phyloP scores from a whole-genome alignment of 169 alveolate species.

The Theileria equi region DNA sequence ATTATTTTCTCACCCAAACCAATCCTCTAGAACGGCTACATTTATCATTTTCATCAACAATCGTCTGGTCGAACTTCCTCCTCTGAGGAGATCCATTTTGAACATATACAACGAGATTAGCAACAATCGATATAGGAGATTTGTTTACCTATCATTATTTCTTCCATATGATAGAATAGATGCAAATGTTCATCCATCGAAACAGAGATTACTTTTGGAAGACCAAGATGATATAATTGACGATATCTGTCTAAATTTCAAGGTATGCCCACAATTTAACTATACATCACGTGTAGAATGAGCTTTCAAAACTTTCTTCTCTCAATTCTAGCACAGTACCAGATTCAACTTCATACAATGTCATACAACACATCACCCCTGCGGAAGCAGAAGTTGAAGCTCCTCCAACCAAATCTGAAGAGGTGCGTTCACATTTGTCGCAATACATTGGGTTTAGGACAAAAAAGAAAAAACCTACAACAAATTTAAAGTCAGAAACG shows the following conservation, averaged over 20 bases:
- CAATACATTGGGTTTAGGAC: too few species aligned
- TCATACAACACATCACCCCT: too few species aligned
- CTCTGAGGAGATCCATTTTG: slow-evolving; percentile 69
- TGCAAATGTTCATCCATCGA: slow-evolving; percentile 98
- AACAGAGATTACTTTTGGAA: slow-evolving; percentile 86
- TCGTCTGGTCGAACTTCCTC: slow-evolving; percentile 88
- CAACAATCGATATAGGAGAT: slow-evolving; percentile 74
- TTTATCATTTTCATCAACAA: slow-evolving; percentile 92
- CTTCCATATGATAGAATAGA: slow-evolving; percentile 91
- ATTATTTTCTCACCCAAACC: slow-evolving; percentile 76
- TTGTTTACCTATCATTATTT: slow-evolving; percentile 90
- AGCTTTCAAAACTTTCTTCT: too few species aligned
- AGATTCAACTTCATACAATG: too few species aligned
- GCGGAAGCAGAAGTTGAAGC: too few species aligned
- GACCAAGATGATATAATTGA: slow-evolving; percentile 80
- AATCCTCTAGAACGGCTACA: slow-evolving; percentile 77
- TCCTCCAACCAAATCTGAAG: too few species aligned
- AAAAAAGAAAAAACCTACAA: not conserved
- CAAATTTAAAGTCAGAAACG: slow-evolving; percentile 26
- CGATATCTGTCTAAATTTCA: slow-evolving; percentile 62
- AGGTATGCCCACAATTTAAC: slow-evolving; percentile 32
- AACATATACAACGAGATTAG: slow-evolving; percentile 65
- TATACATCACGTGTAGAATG: not conserved
- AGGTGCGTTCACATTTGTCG: too few species aligned
- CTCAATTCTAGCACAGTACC: too few species aligned